These are phyloP conservation scores for Amaranthus palmeri DNA, from an alignment of 148 eudicot genomes.

Conservation along the genomic window DNA sequence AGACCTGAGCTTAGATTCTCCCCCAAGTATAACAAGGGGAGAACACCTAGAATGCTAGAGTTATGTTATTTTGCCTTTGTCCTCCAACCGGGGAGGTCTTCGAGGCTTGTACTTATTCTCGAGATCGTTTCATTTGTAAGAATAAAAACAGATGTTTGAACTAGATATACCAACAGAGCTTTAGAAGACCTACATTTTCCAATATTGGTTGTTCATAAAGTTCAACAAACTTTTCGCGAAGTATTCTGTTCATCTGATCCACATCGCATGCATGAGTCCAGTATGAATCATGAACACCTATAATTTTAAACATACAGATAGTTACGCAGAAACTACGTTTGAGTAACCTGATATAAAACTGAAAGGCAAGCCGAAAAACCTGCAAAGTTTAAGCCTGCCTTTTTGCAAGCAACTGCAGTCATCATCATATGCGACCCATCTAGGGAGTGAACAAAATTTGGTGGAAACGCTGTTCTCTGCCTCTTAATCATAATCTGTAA, in stretches of 20 bases:
- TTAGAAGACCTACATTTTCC: slow-evolving; percentile 56
- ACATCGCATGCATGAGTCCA: slow-evolving; percentile 99
- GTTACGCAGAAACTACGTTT: neutral
- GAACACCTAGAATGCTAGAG: too few species aligned
- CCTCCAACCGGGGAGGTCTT: too few species aligned
- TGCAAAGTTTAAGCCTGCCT: slow-evolving; percentile 88
- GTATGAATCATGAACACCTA: slow-evolving; percentile 98
- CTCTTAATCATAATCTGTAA: slow-evolving; percentile 76
- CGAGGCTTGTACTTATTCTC: too few species aligned
- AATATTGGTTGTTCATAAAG: slow-evolving; percentile 81
- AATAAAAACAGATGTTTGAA: too few species aligned
- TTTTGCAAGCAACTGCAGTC: slow-evolving; percentile 95
- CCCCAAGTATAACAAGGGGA: too few species aligned
- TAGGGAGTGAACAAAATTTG: slow-evolving; percentile 96
- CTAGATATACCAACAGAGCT: neutral
- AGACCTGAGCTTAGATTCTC: too few species aligned
- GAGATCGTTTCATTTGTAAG: too few species aligned
- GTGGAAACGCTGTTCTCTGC: slow-evolving; percentile 93
- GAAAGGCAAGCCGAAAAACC: slow-evolving; percentile 31
- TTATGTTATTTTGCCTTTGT: too few species aligned
- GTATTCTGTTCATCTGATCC: slow-evolving; percentile 68
- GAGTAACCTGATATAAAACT: neutral
- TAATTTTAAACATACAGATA: slow-evolving; percentile 7
- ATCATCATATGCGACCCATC: slow-evolving; percentile 99
- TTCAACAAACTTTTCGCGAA: slow-evolving; percentile 88